Conservation (phyloP, 495 filamentous ascomycete genomes). For the Podospora pseudoanserina region DNA sequence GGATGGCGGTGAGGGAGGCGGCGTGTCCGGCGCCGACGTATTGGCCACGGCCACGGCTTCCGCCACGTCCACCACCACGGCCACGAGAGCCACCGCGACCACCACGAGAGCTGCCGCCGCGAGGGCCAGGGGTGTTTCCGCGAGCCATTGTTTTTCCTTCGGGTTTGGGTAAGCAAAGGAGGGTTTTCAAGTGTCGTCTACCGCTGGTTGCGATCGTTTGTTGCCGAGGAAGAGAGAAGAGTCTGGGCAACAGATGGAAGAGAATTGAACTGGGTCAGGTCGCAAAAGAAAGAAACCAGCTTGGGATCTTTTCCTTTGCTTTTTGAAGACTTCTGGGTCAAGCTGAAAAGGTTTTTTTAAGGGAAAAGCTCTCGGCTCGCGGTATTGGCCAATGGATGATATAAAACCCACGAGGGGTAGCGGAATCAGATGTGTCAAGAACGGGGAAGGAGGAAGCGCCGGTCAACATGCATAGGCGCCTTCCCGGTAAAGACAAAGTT, state of each 20-base stretch:
- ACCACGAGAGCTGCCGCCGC: neutral
- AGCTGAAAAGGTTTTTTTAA: neutral
- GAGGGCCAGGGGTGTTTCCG: neutral
- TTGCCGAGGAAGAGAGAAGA: neutral
- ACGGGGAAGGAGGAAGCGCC: neutral
- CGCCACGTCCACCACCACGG: neutral
- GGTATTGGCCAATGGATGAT: neutral
- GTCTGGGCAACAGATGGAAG: neutral
- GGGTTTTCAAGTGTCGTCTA: neutral
- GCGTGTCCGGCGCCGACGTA: neutral
- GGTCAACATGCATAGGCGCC: neutral
- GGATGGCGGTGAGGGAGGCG: neutral
- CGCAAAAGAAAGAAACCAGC: neutral
- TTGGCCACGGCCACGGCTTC: neutral
- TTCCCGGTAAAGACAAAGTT: neutral
- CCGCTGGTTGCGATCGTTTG: neutral
- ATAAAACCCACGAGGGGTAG: neutral
- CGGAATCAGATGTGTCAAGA: neutral
- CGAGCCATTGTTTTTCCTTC: neutral
- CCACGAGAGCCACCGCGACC: neutral
- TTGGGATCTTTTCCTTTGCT: neutral
- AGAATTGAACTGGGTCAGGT: neutral
- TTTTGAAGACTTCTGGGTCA: neutral
- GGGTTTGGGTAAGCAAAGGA: neutral
- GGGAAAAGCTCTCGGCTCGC: neutral